Base-by-base conservation (phyloP, 2,329 filamentous ascomycete genomes). In the Incumbomyces delicatus region DNA sequence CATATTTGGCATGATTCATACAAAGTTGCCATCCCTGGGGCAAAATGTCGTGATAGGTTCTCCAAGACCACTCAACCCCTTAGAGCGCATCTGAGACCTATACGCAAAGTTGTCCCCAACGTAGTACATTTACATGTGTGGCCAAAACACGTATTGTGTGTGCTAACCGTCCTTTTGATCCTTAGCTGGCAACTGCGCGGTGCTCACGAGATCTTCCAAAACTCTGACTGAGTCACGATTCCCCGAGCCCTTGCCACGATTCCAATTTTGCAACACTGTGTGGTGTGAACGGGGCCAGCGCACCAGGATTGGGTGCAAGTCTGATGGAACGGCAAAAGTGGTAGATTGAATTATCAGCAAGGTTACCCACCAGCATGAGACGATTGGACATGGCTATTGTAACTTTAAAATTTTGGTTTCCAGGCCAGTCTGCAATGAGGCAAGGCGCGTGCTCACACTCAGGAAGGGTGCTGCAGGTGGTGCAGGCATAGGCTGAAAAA, bases 241-340 rank as follows among this genome's bases (percentile, higher is more conserved):
- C 13, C 33, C 16, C 4, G 6, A 35, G 13, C 12, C 33, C 33
- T 17, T n/a, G 33, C 6, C 14, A 45, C 32, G 18, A 18, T 10
- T 3, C 11, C 22, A 38, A 17, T 11, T 31, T 17, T 45, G 42
- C 33, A 45, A 34, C 42, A 38, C 42, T 45, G 37, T 45, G n/a
- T 45, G 42, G 42, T 37, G 13, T 30, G 42, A 45, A 38, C 27
- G 13, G 34, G 33, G 42, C 42, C 42, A 45, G 34, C 42, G 33
- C 42, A 45, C 33, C 34, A 45, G 42, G 42, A 31, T 38, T 37
- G 42, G 42, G 32, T n/a, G 22, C 34, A 31, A 45, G 42, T 32
- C 42, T 45, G 33, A 37, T 27, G 42, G 37, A 37, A 17, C 16
- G 20, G 32, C 29, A 34, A n/a, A 35, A 11, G 34, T 20, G 13